Base-by-base conservation (phyloP, 768 basidiomycete species). In the Mycena albidolilacea region DNA sequence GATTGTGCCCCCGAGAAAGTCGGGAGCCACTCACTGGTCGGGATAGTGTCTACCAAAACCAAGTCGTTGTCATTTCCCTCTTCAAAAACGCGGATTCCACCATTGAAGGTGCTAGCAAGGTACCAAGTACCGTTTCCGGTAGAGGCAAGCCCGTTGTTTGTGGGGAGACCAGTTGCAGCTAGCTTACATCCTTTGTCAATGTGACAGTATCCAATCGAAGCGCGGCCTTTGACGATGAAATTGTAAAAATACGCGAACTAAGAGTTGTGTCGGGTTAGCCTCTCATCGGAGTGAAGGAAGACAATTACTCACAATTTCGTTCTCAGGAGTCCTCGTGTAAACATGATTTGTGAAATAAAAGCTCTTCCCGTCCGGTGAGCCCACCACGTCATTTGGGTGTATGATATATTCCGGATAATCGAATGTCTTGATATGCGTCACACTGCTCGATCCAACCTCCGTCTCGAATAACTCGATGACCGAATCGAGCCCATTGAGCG, bases 111-210 rank as follows among this genome's bases (percentile, higher is more conserved):
- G 63, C 63, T 64, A 64, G 63, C 63, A 64, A 64, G 63, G 63
- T 64, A 64, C 63, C 63, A 64, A 64, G 63, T 64, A 64, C 63
- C 63, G 46, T 64, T 64, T 64, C 63, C 63, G 63, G 46, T 64
- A 64, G 63, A 64, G 63, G 63, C 63, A 30, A 64, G 63, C 46
- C 63, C 63, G 48, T 64, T 64, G 63, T 64, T 64, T 50, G 63
- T n/a, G 63, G 63, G 63, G 46, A 64, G 63, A 64, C 48, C 63
- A 39, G 63, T 64, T 64, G 63, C 63, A 52, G 63, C 63, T 64
- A 64, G 63, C 63, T 64, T 64, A 64, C 63, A 64, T 50, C 63
- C 63, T 64, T 64, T 64, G 63, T 64, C 63, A 64, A 64, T 64
- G 63, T 64, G 63, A 64, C 63, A 64, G 46, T 64, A 64, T 64